Evolutionary conservation across 352 stramenopile species (phyloP).

Genomic region (Phytophthora foliorum): DNA sequence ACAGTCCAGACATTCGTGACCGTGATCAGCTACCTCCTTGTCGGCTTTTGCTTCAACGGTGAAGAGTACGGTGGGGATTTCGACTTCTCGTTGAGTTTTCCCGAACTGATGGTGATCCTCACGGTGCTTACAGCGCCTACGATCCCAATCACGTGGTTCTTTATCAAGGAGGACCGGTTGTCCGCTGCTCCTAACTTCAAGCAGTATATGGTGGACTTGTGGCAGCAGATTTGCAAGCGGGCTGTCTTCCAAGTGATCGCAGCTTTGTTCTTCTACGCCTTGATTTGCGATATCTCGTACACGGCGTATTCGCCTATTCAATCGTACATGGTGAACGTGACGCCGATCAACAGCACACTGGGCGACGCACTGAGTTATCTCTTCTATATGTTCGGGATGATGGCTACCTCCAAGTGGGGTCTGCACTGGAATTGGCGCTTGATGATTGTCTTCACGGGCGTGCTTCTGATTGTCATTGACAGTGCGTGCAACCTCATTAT

Average conservation of each 20-base stretch:
- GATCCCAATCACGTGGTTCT: slow-evolving; percentile 58
- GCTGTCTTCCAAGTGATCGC: slow-evolving; percentile 62
- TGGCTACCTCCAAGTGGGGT: slow-evolving; percentile 49
- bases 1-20: slow-evolving; percentile 47
- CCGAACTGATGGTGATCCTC: slow-evolving; percentile 43
- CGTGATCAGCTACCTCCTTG: slow-evolving; percentile 50
- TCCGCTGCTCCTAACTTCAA: slow-evolving; percentile 28
- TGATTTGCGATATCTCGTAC: slow-evolving; percentile 40
- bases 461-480: slow-evolving; percentile 42
- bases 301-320: slow-evolving; percentile 39
- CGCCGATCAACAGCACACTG: slow-evolving; percentile 42
- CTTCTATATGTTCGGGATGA: slow-evolving; percentile 44
- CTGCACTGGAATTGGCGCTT: slow-evolving; percentile 56
- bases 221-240: slow-evolving; percentile 43
- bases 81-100: slow-evolving; percentile 48
- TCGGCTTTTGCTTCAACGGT: slow-evolving; percentile 57
- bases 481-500: slow-evolving; percentile 40
- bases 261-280: slow-evolving; percentile 47
- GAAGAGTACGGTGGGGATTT: slow-evolving; percentile 52
- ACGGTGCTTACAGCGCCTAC: slow-evolving; percentile 43
- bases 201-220: slow-evolving; percentile 47
- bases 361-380: slow-evolving; percentile 36
- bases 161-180: slow-evolving; percentile 44
- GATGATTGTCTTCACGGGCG: slow-evolving; percentile 41
- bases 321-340: slow-evolving; percentile 42